Evolutionary conservation across 2,329 filamentous ascomycete genomes (phyloP), one percentile per base, ranked within the genome.

Genomic region (Penicillium sclerotigenum): DNA sequence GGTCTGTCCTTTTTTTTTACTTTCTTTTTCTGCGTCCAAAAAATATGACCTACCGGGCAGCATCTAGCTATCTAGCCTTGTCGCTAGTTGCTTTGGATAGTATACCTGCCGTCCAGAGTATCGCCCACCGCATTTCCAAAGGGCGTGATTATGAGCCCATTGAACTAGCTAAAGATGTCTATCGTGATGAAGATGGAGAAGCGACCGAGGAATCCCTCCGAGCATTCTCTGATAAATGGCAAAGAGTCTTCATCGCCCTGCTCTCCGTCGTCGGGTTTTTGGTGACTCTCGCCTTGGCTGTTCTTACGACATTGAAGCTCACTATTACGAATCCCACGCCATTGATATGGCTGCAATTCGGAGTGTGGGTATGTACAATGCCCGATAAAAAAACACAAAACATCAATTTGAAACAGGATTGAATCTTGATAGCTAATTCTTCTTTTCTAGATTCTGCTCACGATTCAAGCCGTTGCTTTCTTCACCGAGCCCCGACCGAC

Each of bases 151-250:
- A 67, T 40, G 65, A 61, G n/a, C 59, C 65, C 34, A 50, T 53
- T 7, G 14, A 52, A 16, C 20, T 64, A 31, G 60, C 64, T 11
- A 65, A 64, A 14, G 73, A 80, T 11, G 75, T 79, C 13, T 91
- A 91, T 66, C 77, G 85, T 63, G 89, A 92, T 66, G 74, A 80
- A 59, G 89, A 92, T 72, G 89, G 89, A 47, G 79, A 81, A 60
- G 87, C 86, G 31, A 87, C 85, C 0, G 79, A 83, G 38, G 84
- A 87, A 66, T 84, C 85, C 1, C 69, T 85, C 50, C 79, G 80
- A 22, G 79, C 78, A 37, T 91, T 87, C 67, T 87, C 87, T 28
- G 81, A 83, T 60, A 82, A 76, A 55, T 65, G 79, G 55, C 80
- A 85, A 52, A 88, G 87, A 67, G 59, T 76, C 4, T 68, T 78